Base-by-base conservation (phyloP, 106 monocot species). In the Chionographis japonica region DNA sequence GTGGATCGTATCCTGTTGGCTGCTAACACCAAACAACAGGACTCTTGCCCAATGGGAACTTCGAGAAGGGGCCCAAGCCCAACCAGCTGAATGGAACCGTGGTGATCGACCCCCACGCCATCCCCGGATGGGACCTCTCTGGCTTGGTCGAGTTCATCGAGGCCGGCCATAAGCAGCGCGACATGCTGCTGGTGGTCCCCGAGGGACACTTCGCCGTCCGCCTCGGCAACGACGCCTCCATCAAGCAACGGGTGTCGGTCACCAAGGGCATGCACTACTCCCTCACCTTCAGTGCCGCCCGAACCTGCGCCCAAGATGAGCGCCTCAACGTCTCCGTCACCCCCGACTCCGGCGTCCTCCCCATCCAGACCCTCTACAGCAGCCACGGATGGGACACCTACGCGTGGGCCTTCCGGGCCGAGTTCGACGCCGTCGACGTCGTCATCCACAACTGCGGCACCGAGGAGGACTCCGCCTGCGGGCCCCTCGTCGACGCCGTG, bases 131-230 rank as follows among this genome's bases (percentile, higher is more conserved):
- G 85, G 74, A 77, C 63, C 51, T 77, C 12, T 70, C 80, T 1
- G 85, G 85, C 50, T 81, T 77, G 73, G 80, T 85, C n/a, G 85
- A 85, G 54, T 85, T 77, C 77, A 81, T 85, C 60, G 74, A 74
- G 37, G 73, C 77, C n/a, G 80, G 85, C 14, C 77, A 81, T 60
- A 81, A 80, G 65, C 85, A 85, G 55, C 77, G 80, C 15, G 85
- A 81, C 85, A 81, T 81, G 85, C 77, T 85, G 19, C 85, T 85
- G 40, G n/a, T 60, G 11, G 85, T 85, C 38, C 85, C 85, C 12
- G 80, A 85, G 63, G 85, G 85, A 3, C 69, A 54, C n/a, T 70
- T 62, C 68, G 85, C 85, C 5, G 74, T 85, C 40, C 85, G 85
- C 8, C 65, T 85, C 35, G 80, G 80, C 50, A 85, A 85, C 65